phyloP scores from a whole-genome alignment of 78 protist genomes.

The Bodo saltans region DNA sequence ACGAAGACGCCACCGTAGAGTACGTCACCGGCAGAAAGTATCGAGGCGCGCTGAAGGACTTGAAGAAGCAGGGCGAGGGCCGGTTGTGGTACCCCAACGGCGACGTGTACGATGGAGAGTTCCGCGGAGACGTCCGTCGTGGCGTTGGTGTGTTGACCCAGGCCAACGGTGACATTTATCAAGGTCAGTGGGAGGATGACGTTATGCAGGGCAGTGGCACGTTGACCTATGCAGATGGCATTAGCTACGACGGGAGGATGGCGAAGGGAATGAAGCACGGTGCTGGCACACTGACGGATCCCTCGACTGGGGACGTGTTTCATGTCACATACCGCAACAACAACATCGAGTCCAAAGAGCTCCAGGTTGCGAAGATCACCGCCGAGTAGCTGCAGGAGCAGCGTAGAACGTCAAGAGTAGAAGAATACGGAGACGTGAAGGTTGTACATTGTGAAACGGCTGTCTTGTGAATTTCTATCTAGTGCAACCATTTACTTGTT shows the following conservation, averaged over 20 bases:
- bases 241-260: constrained; percentile 8
- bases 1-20: background rate
- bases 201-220: constrained; percentile 19
- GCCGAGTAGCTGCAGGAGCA: too few species aligned
- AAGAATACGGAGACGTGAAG: too few species aligned
- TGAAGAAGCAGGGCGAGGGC: constrained; percentile 15
- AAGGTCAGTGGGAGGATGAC: constrained; percentile 23
- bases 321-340: background rate
- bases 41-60: constrained; percentile 33
- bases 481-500: too few species aligned
- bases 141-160: constrained; percentile 17
- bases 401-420: too few species aligned
- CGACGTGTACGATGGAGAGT: constrained; percentile 50
- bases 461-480: too few species aligned
- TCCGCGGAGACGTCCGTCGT: background rate
- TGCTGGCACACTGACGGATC: background rate
- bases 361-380: too few species aligned
- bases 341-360: background rate
- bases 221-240: constrained; percentile 40
- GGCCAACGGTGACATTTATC: constrained; percentile 13
- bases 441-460: too few species aligned
- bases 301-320: background rate
- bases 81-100: constrained; percentile 11
- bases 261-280: background rate
- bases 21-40: constrained; percentile 3